Evolutionary conservation across 768 basidiomycete genomes (phyloP), one percentile per base, ranked within the genome.

Genomic region (Boletus pseudo-olivaceus): DNA sequence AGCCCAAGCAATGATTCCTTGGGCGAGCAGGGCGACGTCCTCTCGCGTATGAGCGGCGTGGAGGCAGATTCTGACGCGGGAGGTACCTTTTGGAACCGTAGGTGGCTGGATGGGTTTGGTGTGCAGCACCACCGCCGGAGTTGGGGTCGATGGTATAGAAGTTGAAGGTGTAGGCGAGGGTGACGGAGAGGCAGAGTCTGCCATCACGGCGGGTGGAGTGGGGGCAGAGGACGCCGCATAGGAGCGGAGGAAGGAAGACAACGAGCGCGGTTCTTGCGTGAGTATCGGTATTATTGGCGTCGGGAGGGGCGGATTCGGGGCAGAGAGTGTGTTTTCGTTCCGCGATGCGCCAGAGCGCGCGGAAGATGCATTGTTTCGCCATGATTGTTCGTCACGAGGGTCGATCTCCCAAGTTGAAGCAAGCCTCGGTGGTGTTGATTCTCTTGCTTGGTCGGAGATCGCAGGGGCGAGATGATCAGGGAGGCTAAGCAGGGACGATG

Each of bases 201-300:
- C 20, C 1, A 14, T 32, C 35, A 33, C 35, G 3, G 17, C 14
- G n/a, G 11, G 5, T 9, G 49, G 20, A 26, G 10, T n/a, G 10
- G 47, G 9, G 12, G 56, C 17, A 12, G 51, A 29, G 3, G 58
- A 45, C 0, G 51, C 39, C 0, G 53, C 47, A 35, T 59, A 66
- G 10, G 63, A 42, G 15, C 52, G 53, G 42, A 97, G 84, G 65
- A 85, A 80, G 1, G 81, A 74, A 0, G 93, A 87, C 26, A 97
- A 82, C 0, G 84, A 81, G 2, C 88, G 89, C 0, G 95, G 88
- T 20, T 82, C 77, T 1, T 82, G 73, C 0, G 93, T 96, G 51
- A 93, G 74, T 41, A 98, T 76, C 1, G 94, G 93, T 54, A 94
- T 82, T 54, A 98, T 96, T 0, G 92, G 92, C 3, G 92, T 82